Percentiles rank a stretch among this genome's conserved stretches.
Conservation (phyloP, 352 stramenopile species). For the Aphanomyces invadans region DNA sequence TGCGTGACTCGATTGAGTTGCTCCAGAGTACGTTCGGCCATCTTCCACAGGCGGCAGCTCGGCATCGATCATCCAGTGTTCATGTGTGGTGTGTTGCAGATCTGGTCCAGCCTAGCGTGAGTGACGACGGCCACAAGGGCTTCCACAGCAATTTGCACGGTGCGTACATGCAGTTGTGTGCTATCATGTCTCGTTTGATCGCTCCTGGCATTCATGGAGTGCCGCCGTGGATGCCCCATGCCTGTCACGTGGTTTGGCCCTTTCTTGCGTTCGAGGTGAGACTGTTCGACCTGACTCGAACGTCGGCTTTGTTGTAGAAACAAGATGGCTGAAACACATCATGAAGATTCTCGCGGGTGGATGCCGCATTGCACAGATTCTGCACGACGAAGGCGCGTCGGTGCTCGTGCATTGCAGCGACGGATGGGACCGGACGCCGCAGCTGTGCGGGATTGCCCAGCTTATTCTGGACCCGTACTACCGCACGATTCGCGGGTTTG, state of each 20-base stretch:
- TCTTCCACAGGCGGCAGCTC: too few species aligned
- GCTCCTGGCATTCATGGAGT: too few species aligned
- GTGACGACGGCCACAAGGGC: slow-evolving; percentile 82
- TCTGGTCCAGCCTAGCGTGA: slow-evolving; percentile 67
- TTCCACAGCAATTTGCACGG: slow-evolving; percentile 83
- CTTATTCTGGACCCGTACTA: slow-evolving; percentile 84
- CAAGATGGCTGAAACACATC: slow-evolving; percentile 94
- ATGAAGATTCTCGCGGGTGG: slow-evolving; percentile 79
- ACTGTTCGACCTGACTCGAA: too few species aligned
- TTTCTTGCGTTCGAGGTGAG: too few species aligned
- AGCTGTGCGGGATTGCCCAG: slow-evolving; percentile 70
- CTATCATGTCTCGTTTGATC: too few species aligned
- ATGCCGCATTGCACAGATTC: slow-evolving; percentile 61
- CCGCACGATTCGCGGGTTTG: slow-evolving; percentile 75
- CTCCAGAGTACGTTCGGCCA: slow-evolving; percentile 48
- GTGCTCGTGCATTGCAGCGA: slow-evolving; percentile 84
- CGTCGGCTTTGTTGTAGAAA: slow-evolving; percentile 48
- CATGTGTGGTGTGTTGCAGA: too few species aligned
- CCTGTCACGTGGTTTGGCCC: too few species aligned
- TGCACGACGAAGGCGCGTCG: slow-evolving; percentile 75
- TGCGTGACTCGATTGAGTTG: slow-evolving; percentile 91
- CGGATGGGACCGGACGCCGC: slow-evolving; percentile 80
- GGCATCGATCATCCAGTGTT: too few species aligned
- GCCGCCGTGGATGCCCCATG: too few species aligned
- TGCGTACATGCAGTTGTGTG: slow-evolving; percentile 30